A percentile compares a stretch with the other conserved stretches of the same genome.
phyloP scores from a whole-genome alignment of 2,329 filamentous ascomycete species.

The Onygenales sp. region DNA sequence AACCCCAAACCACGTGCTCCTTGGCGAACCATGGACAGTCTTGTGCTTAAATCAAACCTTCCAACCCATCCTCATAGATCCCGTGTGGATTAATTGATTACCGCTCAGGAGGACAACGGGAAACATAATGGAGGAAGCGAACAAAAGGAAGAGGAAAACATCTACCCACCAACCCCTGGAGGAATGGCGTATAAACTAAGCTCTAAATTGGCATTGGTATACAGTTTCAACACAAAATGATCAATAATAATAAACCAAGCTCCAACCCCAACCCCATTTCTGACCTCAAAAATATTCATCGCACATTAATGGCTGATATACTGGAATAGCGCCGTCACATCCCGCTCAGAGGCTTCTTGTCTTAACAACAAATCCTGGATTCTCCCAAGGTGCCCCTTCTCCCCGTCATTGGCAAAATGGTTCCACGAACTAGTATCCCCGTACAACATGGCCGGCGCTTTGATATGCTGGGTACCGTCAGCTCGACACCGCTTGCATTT shows the following conservation, averaged over 20 bases:
- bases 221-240: neutral
- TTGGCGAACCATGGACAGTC: too few relatives aligned
- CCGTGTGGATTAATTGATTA: too few relatives aligned
- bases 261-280: neutral
- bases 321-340: slow-evolving; percentile 93
- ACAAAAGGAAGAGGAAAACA: too few relatives aligned
- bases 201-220: neutral
- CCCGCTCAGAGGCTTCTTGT: slow-evolving; percentile 68
- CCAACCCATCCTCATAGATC: too few relatives aligned
- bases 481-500: slow-evolving; percentile 93
- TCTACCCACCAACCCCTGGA: too few relatives aligned
- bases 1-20: too few relatives aligned
- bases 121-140: too few relatives aligned
- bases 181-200: neutral
- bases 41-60: too few relatives aligned
- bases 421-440: slow-evolving; percentile 99
- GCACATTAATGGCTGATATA: slow-evolving; percentile 75
- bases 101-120: too few relatives aligned
- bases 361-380: slow-evolving; percentile 88
- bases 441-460: slow-evolving; percentile 90
- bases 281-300: neutral
- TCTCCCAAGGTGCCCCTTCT: slow-evolving; percentile 55
- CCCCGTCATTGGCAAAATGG: slow-evolving; percentile 75
- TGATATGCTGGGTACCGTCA: slow-evolving; percentile 77
- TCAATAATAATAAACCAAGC: neutral